Conservation (phyloP, 2,329 filamentous ascomycete species). For the Endocalyx cinctus region DNA sequence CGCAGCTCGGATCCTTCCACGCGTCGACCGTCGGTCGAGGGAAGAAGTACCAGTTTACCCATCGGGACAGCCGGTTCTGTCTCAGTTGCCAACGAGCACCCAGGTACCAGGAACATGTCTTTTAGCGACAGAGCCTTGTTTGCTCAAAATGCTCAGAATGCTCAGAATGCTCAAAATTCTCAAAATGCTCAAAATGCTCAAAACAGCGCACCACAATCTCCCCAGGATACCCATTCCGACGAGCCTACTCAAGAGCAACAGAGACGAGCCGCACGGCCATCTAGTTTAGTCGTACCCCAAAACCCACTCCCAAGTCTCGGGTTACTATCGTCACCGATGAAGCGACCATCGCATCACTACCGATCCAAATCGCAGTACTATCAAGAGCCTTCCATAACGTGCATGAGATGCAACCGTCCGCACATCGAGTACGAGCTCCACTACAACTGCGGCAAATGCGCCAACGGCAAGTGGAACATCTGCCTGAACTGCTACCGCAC, state of each 20-base stretch:
- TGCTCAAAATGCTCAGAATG: slow-evolving; percentile 11
- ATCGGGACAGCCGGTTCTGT: slow-evolving; percentile 18
- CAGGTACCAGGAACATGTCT: slow-evolving; percentile 25
- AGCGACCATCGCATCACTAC: slow-evolving; percentile 29
- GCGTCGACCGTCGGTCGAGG: slow-evolving; percentile 36
- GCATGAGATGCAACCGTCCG: slow-evolving; percentile 62
- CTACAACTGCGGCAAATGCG: slow-evolving; percentile 73
- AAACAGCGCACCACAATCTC: slow-evolving; percentile 4
- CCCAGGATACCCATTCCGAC: slow-evolving; percentile 14
- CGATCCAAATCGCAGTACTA: slow-evolving; percentile 48
- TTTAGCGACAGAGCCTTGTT: slow-evolving; percentile 32
- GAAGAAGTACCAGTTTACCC: slow-evolving; percentile 35
- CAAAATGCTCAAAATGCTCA: too few species aligned
- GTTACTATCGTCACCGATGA: slow-evolving; percentile 23
- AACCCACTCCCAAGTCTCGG: slow-evolving; percentile 26
- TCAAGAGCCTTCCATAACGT: slow-evolving; percentile 68
- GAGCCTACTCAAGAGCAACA: slow-evolving; percentile 13
- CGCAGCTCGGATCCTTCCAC: slow-evolving; percentile 33
- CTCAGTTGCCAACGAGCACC: slow-evolving; percentile 15
- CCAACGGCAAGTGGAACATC: slow-evolving; percentile 68
- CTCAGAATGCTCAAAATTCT: too few species aligned
- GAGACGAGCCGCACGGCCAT: slow-evolving; percentile 29
- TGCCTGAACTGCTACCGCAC: slow-evolving; percentile 76
- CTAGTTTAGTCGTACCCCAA: slow-evolving; percentile 34
- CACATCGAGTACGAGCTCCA: slow-evolving; percentile 84